Percentiles rank a stretch among this genome's conserved stretches.
Conservation (phyloP, 257 asterid species). For the Nicotiana sylvestris region DNA sequence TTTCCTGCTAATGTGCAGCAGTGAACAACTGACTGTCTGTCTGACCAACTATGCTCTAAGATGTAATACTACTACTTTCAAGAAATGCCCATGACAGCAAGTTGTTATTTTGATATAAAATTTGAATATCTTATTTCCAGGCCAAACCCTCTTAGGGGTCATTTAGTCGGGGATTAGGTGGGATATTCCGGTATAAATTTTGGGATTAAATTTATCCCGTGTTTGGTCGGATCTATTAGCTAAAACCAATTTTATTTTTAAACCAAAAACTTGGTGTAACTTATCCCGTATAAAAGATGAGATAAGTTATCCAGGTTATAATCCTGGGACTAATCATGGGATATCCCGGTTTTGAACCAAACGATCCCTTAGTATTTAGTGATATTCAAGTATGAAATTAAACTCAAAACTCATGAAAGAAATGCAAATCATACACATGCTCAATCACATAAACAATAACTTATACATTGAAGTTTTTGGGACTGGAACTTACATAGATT, state of each 20-base stretch:
- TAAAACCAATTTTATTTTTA: no score
- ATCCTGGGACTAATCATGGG: no score
- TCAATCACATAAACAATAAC: background rate
- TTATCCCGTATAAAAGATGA: no score
- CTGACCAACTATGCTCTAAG: background rate
- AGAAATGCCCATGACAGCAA: background rate
- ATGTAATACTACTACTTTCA: background rate
- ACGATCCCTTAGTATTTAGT: background rate
- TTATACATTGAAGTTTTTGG: background rate
- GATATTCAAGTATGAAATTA: background rate
- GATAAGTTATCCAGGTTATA: no score
- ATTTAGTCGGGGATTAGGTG: no score
- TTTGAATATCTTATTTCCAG: background rate
- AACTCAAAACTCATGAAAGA: background rate
- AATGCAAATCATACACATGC: background rate
- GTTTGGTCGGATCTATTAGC: no score
- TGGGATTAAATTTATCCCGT: no score
- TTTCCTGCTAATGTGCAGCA: background rate
- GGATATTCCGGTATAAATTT: no score
- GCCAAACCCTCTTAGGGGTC: background rate
- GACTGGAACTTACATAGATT: constrained; percentile 54
- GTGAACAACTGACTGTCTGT: background rate
- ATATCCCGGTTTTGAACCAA: no score
- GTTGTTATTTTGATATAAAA: background rate
- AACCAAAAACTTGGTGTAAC: no score